A percentile compares a stretch with the other conserved stretches of the same genome.
Evolutionary conservation across 1,284 basidiomycete species (phyloP).

Genomic region (Cystobasidium slooffiae): DNA sequence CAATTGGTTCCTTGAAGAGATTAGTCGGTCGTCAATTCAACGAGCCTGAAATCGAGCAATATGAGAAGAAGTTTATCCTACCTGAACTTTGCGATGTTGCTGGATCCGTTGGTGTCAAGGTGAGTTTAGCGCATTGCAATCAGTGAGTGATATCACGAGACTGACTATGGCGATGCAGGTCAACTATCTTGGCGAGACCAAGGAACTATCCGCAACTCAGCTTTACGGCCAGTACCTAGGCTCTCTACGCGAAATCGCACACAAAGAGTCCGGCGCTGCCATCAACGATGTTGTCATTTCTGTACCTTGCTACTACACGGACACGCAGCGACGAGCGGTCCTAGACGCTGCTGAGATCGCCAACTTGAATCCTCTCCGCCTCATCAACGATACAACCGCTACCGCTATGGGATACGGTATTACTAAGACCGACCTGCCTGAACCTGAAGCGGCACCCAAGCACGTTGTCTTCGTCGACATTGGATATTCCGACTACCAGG

Average conservation of each 20-base stretch:
- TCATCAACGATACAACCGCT: constrained; percentile 94
- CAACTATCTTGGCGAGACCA: constrained; percentile 78
- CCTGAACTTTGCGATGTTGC: constrained; percentile 78
- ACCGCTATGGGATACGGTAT: constrained; percentile 93
- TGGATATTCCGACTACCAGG: constrained; percentile 85
- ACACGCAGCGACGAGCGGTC: constrained; percentile 82
- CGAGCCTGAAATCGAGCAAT: constrained; percentile 61
- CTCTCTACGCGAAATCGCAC: constrained; percentile 82
- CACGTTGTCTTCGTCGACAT: constrained; percentile 90
- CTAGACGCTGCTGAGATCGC: constrained; percentile 86
- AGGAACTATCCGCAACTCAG: constrained; percentile 80
- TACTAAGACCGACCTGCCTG: constrained; percentile 89
- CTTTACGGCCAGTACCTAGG: constrained; percentile 82
- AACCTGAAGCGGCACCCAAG: constrained; percentile 73
- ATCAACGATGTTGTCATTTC: constrained; percentile 91
- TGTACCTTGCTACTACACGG: constrained; percentile 92
- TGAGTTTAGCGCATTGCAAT: constrained; percentile 57
- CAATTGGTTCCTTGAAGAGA: constrained; percentile 85
- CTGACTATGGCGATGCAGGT: constrained; percentile 63
- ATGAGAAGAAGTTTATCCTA: constrained; percentile 85
- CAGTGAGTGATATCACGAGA: too few relatives aligned
- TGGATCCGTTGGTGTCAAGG: constrained; percentile 81
- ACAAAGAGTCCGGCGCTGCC: constrained; percentile 77
- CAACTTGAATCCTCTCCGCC: constrained; percentile 81
- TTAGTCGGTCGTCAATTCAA: constrained; percentile 58